These are phyloP conservation scores for Exophiala dermatitidis DNA, from an alignment of 2,329 filamentous ascomycete genomes.

Conservation along the genomic window DNA sequence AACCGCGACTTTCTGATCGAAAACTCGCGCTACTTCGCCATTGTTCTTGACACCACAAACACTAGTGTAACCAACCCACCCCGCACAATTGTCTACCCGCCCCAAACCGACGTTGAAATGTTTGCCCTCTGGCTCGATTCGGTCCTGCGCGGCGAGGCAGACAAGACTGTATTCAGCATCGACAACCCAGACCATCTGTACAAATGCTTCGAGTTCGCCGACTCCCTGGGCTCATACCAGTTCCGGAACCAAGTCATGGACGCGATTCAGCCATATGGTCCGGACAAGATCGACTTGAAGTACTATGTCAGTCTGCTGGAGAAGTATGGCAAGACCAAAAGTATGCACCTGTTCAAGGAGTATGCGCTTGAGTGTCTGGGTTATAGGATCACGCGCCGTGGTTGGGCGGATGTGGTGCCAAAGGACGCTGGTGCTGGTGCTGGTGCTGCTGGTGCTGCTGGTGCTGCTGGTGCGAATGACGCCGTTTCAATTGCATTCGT, in stretches of 20 bases:
- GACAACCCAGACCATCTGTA: neutral
- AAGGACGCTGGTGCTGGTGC: neutral
- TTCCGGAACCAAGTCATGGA: slow-evolving; percentile 11
- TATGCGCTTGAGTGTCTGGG: slow-evolving; percentile 7
- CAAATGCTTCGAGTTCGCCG: slow-evolving; percentile 4
- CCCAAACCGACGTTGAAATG: neutral
- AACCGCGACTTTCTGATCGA: slow-evolving; percentile 8
- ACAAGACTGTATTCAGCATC: neutral
- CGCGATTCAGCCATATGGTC: neutral
- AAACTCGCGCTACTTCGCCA: slow-evolving; percentile 10
- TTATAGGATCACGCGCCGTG: slow-evolving; percentile 1
- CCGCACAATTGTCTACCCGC: neutral
- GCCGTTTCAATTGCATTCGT: too few species aligned
- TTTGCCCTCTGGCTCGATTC: slow-evolving; percentile 8
- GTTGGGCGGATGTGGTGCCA: slow-evolving; percentile 3
- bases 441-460: slow-evolving; percentile 1
- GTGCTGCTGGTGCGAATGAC: neutral
- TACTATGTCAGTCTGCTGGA: too few species aligned
- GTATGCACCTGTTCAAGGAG: slow-evolving; percentile 1
- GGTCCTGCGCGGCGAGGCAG: neutral
- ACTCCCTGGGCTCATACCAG: slow-evolving; percentile 5
- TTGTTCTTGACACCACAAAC: slow-evolving; percentile 4
- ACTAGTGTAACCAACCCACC: slow-evolving; percentile 1
- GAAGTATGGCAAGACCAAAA: neutral
- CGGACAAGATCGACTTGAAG: too few species aligned